Conservation (phyloP, 2,329 filamentous ascomycete species). For the Colletotrichum scovillei region DNA sequence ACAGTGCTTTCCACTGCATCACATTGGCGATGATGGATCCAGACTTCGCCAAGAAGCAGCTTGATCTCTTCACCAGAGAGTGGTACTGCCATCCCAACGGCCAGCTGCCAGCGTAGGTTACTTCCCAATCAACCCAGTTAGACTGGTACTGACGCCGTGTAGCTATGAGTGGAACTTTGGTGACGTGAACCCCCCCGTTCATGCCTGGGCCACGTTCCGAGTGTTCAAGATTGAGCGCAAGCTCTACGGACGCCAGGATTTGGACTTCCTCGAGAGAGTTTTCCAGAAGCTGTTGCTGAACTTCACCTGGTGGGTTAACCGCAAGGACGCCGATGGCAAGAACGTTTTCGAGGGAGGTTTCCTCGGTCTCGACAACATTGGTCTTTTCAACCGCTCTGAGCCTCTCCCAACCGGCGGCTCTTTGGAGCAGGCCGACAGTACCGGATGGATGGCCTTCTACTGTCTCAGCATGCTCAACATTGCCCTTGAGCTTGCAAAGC, state of each 20-base stretch:
- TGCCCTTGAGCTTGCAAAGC: constrained; percentile 92
- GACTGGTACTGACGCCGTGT: constrained; percentile 36
- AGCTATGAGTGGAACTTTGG: constrained; percentile 96
- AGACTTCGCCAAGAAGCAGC: constrained; percentile 97
- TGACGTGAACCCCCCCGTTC: constrained; percentile 95
- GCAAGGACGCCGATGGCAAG: constrained; percentile 93
- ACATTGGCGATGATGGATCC: constrained; percentile 97
- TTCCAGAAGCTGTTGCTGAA: constrained; percentile 97
- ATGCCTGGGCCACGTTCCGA: constrained; percentile 95
- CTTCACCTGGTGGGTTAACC: constrained; percentile 99
- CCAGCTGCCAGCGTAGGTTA: constrained; percentile 83
- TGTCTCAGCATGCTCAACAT: constrained; percentile 98
- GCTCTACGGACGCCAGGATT: constrained; percentile 92
- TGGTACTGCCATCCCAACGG: constrained; percentile 99
- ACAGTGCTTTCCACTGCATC: constrained; percentile 96
- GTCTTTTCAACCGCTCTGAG: constrained; percentile 96
- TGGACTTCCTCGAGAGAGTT: constrained; percentile 94
- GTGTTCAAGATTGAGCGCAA: constrained; percentile 99
- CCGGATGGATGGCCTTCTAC: constrained; percentile 99
- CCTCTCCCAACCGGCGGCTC: constrained; percentile 93
- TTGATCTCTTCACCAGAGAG: constrained; percentile 94
- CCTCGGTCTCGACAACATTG: constrained; percentile 95
- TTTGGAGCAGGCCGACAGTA: constrained; percentile 96
- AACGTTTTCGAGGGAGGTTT: constrained; percentile 98
- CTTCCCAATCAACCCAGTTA: neutral